Conservation (phyloP, 495 filamentous ascomycete genomes). For the Chaetomidium leptoderma region DNA sequence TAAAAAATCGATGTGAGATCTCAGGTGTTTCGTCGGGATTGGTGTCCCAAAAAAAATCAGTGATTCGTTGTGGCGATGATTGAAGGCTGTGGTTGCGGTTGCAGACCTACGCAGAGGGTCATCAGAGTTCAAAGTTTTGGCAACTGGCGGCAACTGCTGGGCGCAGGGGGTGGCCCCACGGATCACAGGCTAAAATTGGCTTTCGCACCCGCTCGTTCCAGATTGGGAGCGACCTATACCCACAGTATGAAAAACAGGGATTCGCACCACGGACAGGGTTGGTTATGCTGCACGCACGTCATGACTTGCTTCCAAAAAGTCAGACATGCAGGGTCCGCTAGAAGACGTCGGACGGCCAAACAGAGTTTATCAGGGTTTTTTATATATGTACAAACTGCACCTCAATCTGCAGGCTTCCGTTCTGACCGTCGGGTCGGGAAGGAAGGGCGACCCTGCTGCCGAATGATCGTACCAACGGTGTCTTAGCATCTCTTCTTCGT, state of each 20-base stretch:
- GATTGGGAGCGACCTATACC: constrained; percentile 1
- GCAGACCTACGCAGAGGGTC: not conserved
- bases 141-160: constrained; percentile 17
- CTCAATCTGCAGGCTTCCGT: constrained; percentile 4
- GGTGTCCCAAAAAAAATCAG: not conserved
- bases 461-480: no score
- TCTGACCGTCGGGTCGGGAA: not conserved
- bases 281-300: constrained; percentile 10
- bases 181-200: constrained; percentile 27
- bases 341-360: not conserved
- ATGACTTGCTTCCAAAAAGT: not conserved
- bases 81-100: not conserved
- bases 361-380: not conserved
- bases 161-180: no score
- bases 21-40: not conserved
- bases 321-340: constrained; percentile 12
- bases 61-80: constrained; percentile 6
- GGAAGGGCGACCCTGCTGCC: not conserved
- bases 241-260: constrained; percentile 11
- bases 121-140: not conserved
- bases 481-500: not conserved
- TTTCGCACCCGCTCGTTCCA: constrained; percentile 3
- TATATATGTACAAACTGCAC: no score
- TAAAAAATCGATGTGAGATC: not conserved
- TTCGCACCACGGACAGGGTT: not conserved